Conservation (phyloP, 768 basidiomycete species). For the Amanita exitialis region DNA sequence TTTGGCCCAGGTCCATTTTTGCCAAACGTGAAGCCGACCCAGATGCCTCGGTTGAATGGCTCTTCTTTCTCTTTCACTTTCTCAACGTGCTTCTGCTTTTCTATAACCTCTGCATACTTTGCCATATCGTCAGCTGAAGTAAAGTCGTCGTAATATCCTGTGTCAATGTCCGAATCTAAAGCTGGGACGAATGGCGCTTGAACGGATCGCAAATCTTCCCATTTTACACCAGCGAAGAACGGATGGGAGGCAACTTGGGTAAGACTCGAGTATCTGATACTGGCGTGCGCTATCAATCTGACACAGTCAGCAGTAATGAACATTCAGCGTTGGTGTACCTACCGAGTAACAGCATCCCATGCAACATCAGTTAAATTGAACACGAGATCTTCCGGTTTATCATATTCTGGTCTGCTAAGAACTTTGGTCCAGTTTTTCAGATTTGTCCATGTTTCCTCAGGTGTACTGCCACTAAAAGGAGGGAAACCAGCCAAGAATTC, state of each 20-base stretch:
- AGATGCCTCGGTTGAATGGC: conserved; percentile 58
- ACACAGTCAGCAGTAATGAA: conserved; percentile 1
- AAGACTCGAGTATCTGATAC: conserved; percentile 67
- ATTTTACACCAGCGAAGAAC: conserved; percentile 72
- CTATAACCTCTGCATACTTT: conserved; percentile 96
- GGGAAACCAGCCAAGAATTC: conserved; percentile 97
- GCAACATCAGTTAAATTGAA: conserved; percentile 92
- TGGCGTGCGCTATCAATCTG: conserved; percentile 84
- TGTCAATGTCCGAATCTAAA: conserved; percentile 89
- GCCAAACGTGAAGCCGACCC: conserved; percentile 90
- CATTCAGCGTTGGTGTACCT: conserved; percentile 10
- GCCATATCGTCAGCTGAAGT: conserved; percentile 89
- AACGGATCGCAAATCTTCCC: conserved; percentile 69
- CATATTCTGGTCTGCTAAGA: conserved; percentile 87
- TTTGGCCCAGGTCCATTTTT: conserved; percentile 68
- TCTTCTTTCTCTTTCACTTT: conserved; percentile 86
- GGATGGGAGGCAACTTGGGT: conserved; percentile 65
- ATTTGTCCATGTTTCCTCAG: conserved; percentile 99
- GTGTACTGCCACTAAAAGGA: conserved; percentile 91
- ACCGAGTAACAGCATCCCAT: conserved; percentile 92
- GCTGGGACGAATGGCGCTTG: conserved; percentile 91
- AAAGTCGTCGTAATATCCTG: conserved; percentile 93
- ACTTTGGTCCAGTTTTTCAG: conserved; percentile 96
- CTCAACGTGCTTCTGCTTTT: conserved; percentile 94
- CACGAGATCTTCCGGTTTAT: conserved; percentile 90